Evolutionary conservation across 164 flowering plant genomes (phyloP), one percentile per base, ranked within the genome.

Genomic region (Vitis cinerea): DNA sequence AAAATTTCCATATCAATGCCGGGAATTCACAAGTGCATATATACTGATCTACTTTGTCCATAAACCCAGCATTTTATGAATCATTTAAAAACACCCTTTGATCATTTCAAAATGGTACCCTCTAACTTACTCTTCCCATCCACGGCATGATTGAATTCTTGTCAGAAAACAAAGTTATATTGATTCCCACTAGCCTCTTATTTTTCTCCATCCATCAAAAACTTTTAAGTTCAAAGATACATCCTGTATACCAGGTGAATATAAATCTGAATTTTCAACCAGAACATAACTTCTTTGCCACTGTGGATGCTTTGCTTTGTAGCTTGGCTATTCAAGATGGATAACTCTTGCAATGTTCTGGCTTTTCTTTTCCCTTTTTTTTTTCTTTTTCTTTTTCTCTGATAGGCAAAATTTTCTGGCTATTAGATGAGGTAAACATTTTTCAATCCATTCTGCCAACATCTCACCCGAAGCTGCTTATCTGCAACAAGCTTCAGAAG

Each of bases 391-490:
- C 1, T 23, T 23, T 23, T 1, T 23, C 27, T 23, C 27, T 1
- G 2, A 23, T 23, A 23, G 0, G 27, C 27, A 23, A 23, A 23
- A 23, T 23, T 23, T 82, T 91, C 99, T n/a, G 97, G 97, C 99
- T 98, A 94, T 64, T 97, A 94, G 67, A 86, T 92, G 37, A 92
- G 89, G 78, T 94, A 98, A 75, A 94, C 90, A 59, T 92, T 92
- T 71, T 87, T 92, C 80, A 92, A 78, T 14, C 98, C 99, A 79
- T 91, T 88, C 65, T 87, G 90, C 53, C 94, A 77, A 72, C 99
- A 94, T 77, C 65, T 88, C 47, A 91, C 81, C 99, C 96, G 92
- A 30, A 92, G 93, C 23, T 94, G 95, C 82, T 94, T 92, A 66
- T 92, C 93, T 0, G 95, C 88, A 63, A 94, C 99, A 76, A 96